Evolutionary conservation across 139 green algal genomes (phyloP), one percentile per base, ranked within the genome.

Genomic region (Haematococcus lacustris): DNA sequence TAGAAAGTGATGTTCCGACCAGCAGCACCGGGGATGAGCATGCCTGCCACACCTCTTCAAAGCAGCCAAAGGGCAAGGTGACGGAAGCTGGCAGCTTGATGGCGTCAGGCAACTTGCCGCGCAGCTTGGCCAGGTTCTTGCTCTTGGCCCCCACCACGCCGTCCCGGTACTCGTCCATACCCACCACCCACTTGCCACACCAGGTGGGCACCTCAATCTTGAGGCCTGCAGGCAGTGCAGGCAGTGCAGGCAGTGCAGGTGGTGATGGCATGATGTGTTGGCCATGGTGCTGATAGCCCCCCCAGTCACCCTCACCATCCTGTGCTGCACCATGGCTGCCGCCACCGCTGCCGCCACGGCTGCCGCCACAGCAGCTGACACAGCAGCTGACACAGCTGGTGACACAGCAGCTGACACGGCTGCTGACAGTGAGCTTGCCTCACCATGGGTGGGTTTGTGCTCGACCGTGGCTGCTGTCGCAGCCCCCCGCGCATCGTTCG

Each of bases 101-200:
- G 78, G 79, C 89, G 26, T 88, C 76, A 0, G 95, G 95, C 61
- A 99, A 84, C 72, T 92, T 88, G 66, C 91, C 90, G 1, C 93
- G 71, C 80, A 98, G 81, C 4, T 75, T 76, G 17, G 92, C 92
- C 53, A 99, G 77, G 88, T 99, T 99, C 62, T 93, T 92, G 66
- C 83, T 91, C 87, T 99, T 99, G 74, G 95, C 95, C 30, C 95
- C 95, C 70, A 99, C 95, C 53, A 97, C 83, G 32, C 87, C 91
- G 63, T 93, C 70, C 40, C 73, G 79, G 78, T 95, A 98, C 59
- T 91, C 90, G 50, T 94, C 84, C 83, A 97, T 93, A 53, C 69
- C 47, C 33, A 99, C 83, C 40, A 89, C 89, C 84, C 88, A 98
- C 77, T 94, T 92, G 69, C 93, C 94, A 73, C 61, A 77, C 87